These are phyloP conservation scores for Aspergillus sergii DNA, from an alignment of 2,329 filamentous ascomycete genomes.

Conservation along the genomic window DNA sequence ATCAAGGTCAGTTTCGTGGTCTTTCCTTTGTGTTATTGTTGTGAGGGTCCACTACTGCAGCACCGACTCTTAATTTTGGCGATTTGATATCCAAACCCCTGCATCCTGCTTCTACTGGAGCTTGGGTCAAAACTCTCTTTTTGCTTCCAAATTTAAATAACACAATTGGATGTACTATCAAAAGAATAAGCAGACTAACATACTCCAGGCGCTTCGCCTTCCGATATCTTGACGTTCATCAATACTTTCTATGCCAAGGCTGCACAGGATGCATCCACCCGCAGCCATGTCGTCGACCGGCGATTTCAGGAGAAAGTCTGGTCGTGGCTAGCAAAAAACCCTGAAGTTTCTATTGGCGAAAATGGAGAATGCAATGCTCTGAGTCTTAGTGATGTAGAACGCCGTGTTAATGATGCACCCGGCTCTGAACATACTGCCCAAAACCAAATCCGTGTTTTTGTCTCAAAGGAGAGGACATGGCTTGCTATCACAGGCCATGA, in stretches of 20 bases:
- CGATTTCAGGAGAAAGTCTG: slow-evolving; percentile 58
- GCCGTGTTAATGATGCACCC: slow-evolving; percentile 11
- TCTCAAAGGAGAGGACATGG: slow-evolving; percentile 61
- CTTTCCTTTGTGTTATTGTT: slow-evolving; percentile 26
- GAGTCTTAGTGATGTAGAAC: slow-evolving; percentile 45
- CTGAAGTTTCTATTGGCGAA: slow-evolving; percentile 56
- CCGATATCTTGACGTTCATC: slow-evolving; percentile 38
- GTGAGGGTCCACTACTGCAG: background rate
- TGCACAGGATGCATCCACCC: slow-evolving; percentile 21
- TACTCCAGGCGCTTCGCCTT: slow-evolving; percentile 36
- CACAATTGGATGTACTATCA: background rate
- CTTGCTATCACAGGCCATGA: slow-evolving; percentile 62
- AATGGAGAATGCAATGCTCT: slow-evolving; percentile 44
- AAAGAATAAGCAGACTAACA: slow-evolving; percentile 23
- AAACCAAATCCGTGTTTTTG: slow-evolving; percentile 44
- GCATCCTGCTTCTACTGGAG: slow-evolving; percentile 8
- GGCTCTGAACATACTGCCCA: background rate
- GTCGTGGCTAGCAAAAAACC: slow-evolving; percentile 59
- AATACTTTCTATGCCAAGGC: slow-evolving; percentile 38
- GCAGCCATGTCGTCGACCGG: slow-evolving; percentile 47
- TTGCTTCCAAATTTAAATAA: background rate
- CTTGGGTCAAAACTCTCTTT: background rate
- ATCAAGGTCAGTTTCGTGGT: slow-evolving; percentile 48
- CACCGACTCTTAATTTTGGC: background rate
- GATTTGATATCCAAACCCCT: slow-evolving; percentile 4